Base-by-base conservation (phyloP, 345 rosid genomes). In the Linum tenue region DNA sequence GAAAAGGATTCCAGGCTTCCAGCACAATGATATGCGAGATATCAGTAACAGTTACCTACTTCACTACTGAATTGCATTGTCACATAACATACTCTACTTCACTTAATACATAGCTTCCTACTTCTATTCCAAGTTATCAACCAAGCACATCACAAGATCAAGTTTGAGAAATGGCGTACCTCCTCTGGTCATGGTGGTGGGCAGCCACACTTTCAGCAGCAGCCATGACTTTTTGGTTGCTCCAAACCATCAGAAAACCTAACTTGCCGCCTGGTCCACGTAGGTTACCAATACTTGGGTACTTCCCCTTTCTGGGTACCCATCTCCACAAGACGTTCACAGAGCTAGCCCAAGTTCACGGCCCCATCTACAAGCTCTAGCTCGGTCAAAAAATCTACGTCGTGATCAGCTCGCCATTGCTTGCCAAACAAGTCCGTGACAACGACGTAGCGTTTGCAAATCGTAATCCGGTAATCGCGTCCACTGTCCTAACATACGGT, bases 351-450 rank as follows among this genome's bases (percentile, higher is more conserved):
- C 7, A 0, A n/a, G 9, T 3, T 7, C 69, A 79, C 3, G 76
- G 83, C 17, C 78, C 80, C 0, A 69, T 79, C 35, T 71, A 35
- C 67, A 79, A 66, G 56, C 69, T 79, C n/a, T 59, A 56, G 31
- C 67, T 79, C 0, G 83, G 83, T 4, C 60, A 36, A 41, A 71
- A 67, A 1, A 60, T 60, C 39, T 73, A 37, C 9, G 72, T 79
- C 7, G 68, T 79, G n/a, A 43, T 79, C 7, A 73, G 67, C 74
- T 71, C 76, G 1, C 78, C 83, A 0, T 55, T 56, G 12, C 41
- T 76, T 3, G 76, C 51, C 2, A 73, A 74, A 48, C 63, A 76
- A 63, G 67, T 75, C 9, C 72, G 71, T 0, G 74, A 70, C n/a
- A 69, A 70, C 10, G 83, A 76, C 41, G 14, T 35, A 0, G 63